Base-by-base conservation (phyloP, 2,329 filamentous ascomycete genomes). In the Sarocladiaceae sp. region DNA sequence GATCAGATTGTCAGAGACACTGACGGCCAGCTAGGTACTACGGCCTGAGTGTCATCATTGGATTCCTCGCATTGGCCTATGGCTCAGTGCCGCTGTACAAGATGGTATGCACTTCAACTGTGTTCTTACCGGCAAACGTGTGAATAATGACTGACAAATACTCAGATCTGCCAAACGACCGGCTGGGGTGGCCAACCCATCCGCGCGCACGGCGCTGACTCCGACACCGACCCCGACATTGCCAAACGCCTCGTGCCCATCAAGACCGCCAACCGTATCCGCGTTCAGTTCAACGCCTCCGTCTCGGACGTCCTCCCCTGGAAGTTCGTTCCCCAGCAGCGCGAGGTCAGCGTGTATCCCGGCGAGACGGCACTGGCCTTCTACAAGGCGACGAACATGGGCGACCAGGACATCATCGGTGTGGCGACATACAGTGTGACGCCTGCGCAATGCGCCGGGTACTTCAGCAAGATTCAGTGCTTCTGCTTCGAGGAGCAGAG, bases 401-500 rank as follows among this genome's bases (percentile, higher is more conserved):
- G 86, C 48, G 79, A 87, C 51, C 80, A 85, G 51, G 94, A 98
- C 69, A 97, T 98, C 55, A 97, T 98, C 58, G 93, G 93, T 39
- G 90, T 98, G 33, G 93, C 93, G 10, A 98, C 93, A 6, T 98
- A 98, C 67, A 95, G 88, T 59, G 94, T 98, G 23, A 96, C 91
- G 3, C 93, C 93, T 0, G 93, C 81, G 3, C 93, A 98, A 67
- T 90, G 95, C 34, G 91, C 93, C 33, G 90, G 88, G 1, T 98
- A 98, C 64, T 98, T 98, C 61, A 94, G 87, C 78, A 98, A 98
- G 76, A 98, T 98, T 35, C 93, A 98, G 66, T 98, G 93, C 61
- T 98, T 98, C 66, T 98, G 93, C 66, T 98, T 98, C 58, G 93
- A 98, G 69, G 91, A 89, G 66, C 93, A 98, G 74, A 77, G 94